Conservation (phyloP, 371 early-diverging fungal species). For the Batrachochytrium dendrobatidis region DNA sequence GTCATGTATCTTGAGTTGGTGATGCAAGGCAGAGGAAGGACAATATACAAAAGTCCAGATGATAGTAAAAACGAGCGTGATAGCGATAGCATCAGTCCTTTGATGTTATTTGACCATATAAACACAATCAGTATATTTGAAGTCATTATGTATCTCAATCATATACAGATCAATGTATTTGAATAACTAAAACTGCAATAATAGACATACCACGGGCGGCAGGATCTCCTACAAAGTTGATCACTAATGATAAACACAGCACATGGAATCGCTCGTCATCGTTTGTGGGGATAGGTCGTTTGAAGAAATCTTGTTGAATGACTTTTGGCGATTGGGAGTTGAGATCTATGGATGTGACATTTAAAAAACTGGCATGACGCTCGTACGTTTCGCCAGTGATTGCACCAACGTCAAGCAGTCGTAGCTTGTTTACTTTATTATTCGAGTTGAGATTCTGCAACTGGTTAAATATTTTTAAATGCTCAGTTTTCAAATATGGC, state of each 20-base stretch:
- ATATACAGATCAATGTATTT: not conserved
- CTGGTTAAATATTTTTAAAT: not conserved
- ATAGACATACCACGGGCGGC: slow-evolving; percentile 53
- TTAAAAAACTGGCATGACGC: slow-evolving; percentile 57
- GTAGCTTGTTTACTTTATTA: slow-evolving; percentile 11
- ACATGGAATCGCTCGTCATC: slow-evolving; percentile 54
- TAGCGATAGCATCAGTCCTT: slow-evolving; percentile 26
- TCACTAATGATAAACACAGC: slow-evolving; percentile 76
- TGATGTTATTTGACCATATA: too few species aligned
- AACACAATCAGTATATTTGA: too few species aligned
- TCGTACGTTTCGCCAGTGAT: slow-evolving; percentile 68
- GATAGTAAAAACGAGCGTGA: slow-evolving; percentile 23
- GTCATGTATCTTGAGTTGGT: slow-evolving; percentile 78
- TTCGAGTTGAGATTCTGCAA: not conserved
- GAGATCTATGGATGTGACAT: slow-evolving; percentile 71
- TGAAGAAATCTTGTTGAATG: slow-evolving; percentile 68
- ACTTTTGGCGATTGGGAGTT: slow-evolving; percentile 73
- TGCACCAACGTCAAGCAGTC: slow-evolving; percentile 84
- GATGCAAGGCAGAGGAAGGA: slow-evolving; percentile 76
- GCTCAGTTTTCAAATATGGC: slow-evolving; percentile 33
- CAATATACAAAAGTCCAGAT: slow-evolving; percentile 62
- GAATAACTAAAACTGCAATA: not conserved
- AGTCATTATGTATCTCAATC: too few species aligned
- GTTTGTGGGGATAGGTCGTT: slow-evolving; percentile 43
- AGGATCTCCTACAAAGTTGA: slow-evolving; percentile 85